Evolutionary conservation across 2,329 filamentous ascomycete genomes (phyloP).

Genomic region (Calonectria ilicicola): DNA sequence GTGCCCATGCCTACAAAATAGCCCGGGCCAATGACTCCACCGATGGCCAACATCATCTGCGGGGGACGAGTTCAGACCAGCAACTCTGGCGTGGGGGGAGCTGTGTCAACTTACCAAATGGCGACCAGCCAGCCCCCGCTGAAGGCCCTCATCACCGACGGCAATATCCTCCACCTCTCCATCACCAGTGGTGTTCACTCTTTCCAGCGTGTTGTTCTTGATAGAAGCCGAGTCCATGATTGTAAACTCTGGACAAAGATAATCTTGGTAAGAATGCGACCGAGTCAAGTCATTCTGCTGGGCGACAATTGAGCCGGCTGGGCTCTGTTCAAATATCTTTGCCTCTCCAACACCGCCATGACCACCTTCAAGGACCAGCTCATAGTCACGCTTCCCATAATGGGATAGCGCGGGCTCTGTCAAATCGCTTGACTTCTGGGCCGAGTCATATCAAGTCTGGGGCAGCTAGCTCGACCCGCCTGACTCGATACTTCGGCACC

Average conservation of each 20-base stretch:
- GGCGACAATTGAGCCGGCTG: background rate
- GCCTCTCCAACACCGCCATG: background rate
- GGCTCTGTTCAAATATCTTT: background rate
- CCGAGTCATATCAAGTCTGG: conserved; percentile 8
- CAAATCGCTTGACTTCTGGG: background rate
- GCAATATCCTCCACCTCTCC: background rate
- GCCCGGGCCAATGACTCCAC: conserved; percentile 24
- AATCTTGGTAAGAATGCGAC: background rate
- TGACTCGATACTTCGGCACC: background rate
- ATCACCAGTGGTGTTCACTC: background rate
- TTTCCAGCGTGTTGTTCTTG: background rate
- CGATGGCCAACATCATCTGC: conserved; percentile 28
- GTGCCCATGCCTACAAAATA: conserved; percentile 28
- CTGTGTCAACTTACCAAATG: conserved; percentile 4
- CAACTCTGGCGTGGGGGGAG: background rate
- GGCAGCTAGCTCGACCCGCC: background rate
- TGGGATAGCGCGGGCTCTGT: conserved; percentile 6
- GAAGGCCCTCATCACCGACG: background rate
- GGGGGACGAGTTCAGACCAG: background rate
- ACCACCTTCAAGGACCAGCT: background rate
- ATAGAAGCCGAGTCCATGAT: background rate
- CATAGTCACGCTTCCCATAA: too few relatives aligned
- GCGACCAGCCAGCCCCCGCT: conserved; percentile 3
- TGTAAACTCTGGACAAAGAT: background rate
- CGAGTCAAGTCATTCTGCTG: background rate